phyloP scores from a whole-genome alignment of 2,329 filamentous ascomycete genomes.

The Alternaria sp. region DNA sequence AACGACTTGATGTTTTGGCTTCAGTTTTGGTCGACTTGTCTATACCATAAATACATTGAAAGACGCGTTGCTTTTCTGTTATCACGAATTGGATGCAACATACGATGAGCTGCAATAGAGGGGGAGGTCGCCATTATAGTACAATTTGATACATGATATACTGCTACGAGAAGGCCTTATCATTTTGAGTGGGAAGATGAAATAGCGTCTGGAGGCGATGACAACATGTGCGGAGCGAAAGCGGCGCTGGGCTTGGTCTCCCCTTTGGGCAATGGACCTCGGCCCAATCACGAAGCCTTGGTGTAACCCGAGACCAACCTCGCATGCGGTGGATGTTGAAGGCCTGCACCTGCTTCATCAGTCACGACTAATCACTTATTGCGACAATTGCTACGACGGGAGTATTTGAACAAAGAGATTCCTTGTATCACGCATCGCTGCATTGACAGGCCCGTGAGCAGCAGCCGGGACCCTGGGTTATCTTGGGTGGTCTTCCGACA shows the following conservation, averaged over 20 bases:
- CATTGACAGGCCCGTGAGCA: constrained; percentile 17
- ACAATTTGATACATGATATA: not conserved
- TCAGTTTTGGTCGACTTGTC: not conserved
- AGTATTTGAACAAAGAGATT: too few relatives aligned
- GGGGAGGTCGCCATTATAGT: too few relatives aligned
- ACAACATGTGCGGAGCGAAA: not conserved
- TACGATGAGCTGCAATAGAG: too few relatives aligned
- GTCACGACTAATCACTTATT: not conserved
- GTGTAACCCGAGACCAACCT: constrained; percentile 19
- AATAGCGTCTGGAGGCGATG: not conserved
- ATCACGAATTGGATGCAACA: not conserved
- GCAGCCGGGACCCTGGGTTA: constrained; percentile 15
- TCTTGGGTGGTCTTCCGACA: constrained; percentile 4
- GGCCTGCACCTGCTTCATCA: not conserved
- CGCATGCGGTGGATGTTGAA: constrained; percentile 10
- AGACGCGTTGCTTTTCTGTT: not conserved
- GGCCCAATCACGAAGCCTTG: constrained; percentile 20
- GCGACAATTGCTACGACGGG: not conserved
- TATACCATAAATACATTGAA: not conserved
- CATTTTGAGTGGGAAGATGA: too few relatives aligned
- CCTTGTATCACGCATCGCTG: not conserved
- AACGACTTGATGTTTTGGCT: not conserved
- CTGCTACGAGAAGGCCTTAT: not conserved
- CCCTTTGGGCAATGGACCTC: constrained; percentile 28
- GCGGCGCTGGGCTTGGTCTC: constrained; percentile 17